Conservation (phyloP, 2,329 filamentous ascomycete genomes). For the Fusarium subglutinans region DNA sequence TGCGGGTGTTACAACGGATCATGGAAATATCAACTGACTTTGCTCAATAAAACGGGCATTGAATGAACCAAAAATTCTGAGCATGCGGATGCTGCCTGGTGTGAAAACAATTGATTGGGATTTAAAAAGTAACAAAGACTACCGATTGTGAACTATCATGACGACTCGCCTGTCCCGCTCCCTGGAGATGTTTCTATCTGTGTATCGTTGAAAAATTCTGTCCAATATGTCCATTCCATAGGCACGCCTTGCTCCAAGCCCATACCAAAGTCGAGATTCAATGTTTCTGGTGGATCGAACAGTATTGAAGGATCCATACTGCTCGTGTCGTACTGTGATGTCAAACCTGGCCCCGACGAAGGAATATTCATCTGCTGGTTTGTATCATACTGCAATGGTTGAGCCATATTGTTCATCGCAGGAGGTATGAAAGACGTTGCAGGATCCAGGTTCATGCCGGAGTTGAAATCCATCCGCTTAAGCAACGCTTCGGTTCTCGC, state of each 20-base stretch:
- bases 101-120: slow-evolving; percentile 45
- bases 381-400: slow-evolving; percentile 18
- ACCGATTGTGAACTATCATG: slow-evolving; percentile 32
- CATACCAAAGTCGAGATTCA: slow-evolving; percentile 38
- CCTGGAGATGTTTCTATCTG: slow-evolving; percentile 47
- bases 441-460: not conserved
- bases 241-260: slow-evolving; percentile 32
- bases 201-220: slow-evolving; percentile 56
- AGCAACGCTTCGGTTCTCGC: slow-evolving; percentile 48
- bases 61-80: slow-evolving; percentile 54
- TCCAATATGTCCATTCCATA: slow-evolving; percentile 52
- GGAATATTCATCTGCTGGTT: not conserved
- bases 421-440: slow-evolving; percentile 1
- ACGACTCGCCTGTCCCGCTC: slow-evolving; percentile 35
- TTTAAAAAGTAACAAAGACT: slow-evolving; percentile 39
- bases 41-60: slow-evolving; percentile 60
- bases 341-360: not conserved
- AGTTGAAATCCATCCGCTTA: slow-evolving; percentile 37
- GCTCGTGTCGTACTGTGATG: slow-evolving; percentile 39
- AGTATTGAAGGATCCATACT: slow-evolving; percentile 45
- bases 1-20: slow-evolving; percentile 70
- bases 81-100: slow-evolving; percentile 37
- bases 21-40: slow-evolving; percentile 68
- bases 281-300: slow-evolving; percentile 42
- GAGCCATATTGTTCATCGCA: slow-evolving; percentile 1